These are phyloP conservation scores for Hygrophorus pudorinus DNA, from an alignment of 768 basidiomycete genomes.

Conservation along the genomic window DNA sequence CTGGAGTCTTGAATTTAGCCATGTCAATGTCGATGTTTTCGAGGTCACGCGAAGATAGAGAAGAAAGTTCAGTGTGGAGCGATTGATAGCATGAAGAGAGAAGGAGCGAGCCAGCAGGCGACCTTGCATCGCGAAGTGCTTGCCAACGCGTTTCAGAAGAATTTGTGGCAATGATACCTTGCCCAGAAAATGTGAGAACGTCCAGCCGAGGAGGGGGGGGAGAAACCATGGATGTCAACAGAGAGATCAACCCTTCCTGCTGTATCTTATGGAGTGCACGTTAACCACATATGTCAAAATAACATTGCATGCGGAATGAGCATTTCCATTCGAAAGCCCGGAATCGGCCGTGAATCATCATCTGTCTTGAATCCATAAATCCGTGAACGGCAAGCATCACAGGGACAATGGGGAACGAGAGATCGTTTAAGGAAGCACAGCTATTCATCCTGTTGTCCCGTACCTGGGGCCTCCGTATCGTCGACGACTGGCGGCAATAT, in stretches of 20 bases:
- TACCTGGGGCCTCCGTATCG: too few species aligned
- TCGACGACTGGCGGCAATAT: too few species aligned
- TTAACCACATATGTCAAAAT: too few species aligned
- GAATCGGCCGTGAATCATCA: too few species aligned
- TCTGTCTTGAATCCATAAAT: too few species aligned
- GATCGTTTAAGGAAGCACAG: too few species aligned
- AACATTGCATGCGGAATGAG: too few species aligned
- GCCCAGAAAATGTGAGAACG: constrained; percentile 49
- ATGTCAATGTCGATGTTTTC: constrained; percentile 28
- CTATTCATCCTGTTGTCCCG: too few species aligned
- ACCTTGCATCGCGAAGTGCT: constrained; percentile 31
- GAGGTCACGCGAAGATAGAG: constrained; percentile 29
- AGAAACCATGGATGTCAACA: background rate
- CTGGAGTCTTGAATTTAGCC: constrained; percentile 31
- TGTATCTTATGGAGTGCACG: background rate
- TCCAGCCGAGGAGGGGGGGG: constrained; percentile 9
- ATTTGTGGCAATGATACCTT: constrained; percentile 32
- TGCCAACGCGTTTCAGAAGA: constrained; percentile 23
- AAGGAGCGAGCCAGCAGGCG: constrained; percentile 31
- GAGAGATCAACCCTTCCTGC: background rate
- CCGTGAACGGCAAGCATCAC: too few species aligned
- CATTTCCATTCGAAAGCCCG: too few species aligned
- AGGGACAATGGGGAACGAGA: too few species aligned
- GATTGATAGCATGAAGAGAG: constrained; percentile 41
- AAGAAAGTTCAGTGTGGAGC: constrained; percentile 38